phyloP scores from a whole-genome alignment of 495 filamentous ascomycete genomes.

The Penicillium steckii region DNA sequence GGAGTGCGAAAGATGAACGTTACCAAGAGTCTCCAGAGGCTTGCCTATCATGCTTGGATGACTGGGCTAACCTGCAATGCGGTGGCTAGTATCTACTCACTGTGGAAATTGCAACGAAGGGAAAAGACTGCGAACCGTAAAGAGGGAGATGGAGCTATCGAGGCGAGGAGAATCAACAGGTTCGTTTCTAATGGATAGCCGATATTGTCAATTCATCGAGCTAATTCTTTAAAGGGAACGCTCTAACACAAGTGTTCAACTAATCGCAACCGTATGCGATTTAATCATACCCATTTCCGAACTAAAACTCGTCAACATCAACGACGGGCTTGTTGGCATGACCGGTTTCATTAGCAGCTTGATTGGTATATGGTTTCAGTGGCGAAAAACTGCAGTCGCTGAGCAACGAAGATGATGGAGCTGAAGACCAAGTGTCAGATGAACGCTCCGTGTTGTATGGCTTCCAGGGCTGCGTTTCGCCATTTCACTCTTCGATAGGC shows the following conservation, averaged over 20 bases:
- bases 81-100: conserved; percentile 71
- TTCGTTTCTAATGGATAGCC: no score
- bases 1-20: conserved; percentile 64
- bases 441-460: no score
- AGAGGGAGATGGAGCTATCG: conserved; percentile 89
- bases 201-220: no score
- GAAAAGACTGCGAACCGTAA: conserved; percentile 70
- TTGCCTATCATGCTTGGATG: conserved; percentile 82
- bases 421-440: no score
- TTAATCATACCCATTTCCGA: conserved; percentile 71
- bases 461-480: no score
- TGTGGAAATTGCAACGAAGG: conserved; percentile 67
- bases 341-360: conserved; percentile 88
- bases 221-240: conserved; percentile 80
- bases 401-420: no score
- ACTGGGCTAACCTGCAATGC: conserved; percentile 74
- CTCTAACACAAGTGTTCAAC: conserved; percentile 69
- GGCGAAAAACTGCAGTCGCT: conserved; percentile 82
- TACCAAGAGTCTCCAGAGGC: conserved; percentile 66
- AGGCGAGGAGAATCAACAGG: conserved; percentile 88
- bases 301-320: conserved; percentile 68
- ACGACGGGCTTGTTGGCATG: conserved; percentile 90
- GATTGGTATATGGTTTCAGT: conserved; percentile 79
- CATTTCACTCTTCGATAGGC: no score
- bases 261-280: conserved; percentile 88